Percentiles rank a stretch among this genome's conserved stretches.
These are phyloP conservation scores for Bertia moriformis DNA, from an alignment of 2,329 filamentous ascomycete genomes.

Conservation along the genomic window DNA sequence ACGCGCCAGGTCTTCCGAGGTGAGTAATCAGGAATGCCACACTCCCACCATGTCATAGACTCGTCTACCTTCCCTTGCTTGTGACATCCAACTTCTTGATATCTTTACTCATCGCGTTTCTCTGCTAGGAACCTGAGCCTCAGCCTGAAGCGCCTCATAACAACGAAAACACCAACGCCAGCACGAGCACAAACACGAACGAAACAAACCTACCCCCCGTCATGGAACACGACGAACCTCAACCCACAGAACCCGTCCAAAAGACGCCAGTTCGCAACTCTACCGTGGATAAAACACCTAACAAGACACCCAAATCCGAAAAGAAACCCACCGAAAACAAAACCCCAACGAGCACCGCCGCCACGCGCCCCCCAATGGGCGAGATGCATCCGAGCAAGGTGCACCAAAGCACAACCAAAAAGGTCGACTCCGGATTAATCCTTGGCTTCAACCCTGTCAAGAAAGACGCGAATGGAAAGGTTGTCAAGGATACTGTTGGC, in stretches of 20 bases:
- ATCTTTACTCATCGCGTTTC: not conserved
- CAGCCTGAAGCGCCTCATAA: too few relatives aligned
- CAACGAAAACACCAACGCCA: not conserved
- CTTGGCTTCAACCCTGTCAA: slow-evolving; percentile 59
- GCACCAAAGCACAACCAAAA: slow-evolving; percentile 59
- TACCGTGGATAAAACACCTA: not conserved
- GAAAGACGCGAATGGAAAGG: slow-evolving; percentile 23
- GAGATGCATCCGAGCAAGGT: slow-evolving; percentile 88
- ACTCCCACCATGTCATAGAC: too few relatives aligned
- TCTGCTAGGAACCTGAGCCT: not conserved
- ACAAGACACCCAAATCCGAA: not conserved
- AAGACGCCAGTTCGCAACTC: not conserved
- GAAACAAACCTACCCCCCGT: not conserved
- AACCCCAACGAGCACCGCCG: not conserved
- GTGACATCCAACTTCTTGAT: too few relatives aligned
- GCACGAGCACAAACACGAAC: not conserved
- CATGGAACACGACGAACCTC: not conserved
- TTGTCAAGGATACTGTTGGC: slow-evolving; percentile 19
- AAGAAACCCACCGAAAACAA: not conserved
- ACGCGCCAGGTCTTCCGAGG: not conserved
- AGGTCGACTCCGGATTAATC: slow-evolving; percentile 65
- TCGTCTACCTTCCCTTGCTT: too few relatives aligned
- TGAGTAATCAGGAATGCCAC: too few relatives aligned
- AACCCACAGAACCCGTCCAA: not conserved
- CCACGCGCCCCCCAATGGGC: slow-evolving; percentile 38